Evolutionary conservation across 164 flowering plant species (phyloP).

Genomic region (grape (Vitis vinifera)): DNA sequence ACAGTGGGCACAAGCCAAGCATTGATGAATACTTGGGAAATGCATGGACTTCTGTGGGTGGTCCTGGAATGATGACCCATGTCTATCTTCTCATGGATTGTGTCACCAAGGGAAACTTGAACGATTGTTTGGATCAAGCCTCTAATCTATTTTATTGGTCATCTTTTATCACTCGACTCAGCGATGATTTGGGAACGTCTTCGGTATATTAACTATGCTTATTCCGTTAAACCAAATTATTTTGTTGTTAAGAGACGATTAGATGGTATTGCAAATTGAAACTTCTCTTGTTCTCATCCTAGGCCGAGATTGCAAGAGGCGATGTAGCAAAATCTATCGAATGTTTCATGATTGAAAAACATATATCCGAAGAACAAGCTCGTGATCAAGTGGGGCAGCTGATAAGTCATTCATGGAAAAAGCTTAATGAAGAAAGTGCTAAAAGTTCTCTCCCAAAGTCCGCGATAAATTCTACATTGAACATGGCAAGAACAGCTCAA

Average conservation of each 20-base stretch:
- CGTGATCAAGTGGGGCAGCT: slow-evolving; percentile 4
- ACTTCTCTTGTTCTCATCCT: neutral
- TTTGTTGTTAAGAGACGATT: no score
- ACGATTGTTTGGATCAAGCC: slow-evolving; percentile 4
- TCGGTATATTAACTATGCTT: neutral
- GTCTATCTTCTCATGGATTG: slow-evolving; percentile 5
- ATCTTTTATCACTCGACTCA: slow-evolving; percentile 18
- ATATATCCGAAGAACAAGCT: slow-evolving; percentile 17
- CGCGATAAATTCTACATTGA: slow-evolving; percentile 6
- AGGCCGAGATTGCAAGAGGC: slow-evolving; percentile 21
- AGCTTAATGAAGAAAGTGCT: slow-evolving; percentile 14
- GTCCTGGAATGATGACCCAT: slow-evolving; percentile 18
- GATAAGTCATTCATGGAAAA: slow-evolving; percentile 18
- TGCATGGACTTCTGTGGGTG: slow-evolving; percentile 30
- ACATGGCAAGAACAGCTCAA: slow-evolving; percentile 25
- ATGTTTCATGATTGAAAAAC: slow-evolving; percentile 15
- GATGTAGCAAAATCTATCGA: slow-evolving; percentile 16
- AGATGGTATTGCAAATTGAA: no score
- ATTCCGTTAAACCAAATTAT: no score
- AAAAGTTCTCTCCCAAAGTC: slow-evolving; percentile 7
- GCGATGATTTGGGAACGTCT: slow-evolving; percentile 22
- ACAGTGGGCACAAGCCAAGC: slow-evolving; percentile 20
- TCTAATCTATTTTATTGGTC: slow-evolving; percentile 21
- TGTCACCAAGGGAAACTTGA: neutral
- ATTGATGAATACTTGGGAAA: slow-evolving; percentile 25